Conservation (phyloP, 495 filamentous ascomycete genomes). For the Parathielavia appendiculata region DNA sequence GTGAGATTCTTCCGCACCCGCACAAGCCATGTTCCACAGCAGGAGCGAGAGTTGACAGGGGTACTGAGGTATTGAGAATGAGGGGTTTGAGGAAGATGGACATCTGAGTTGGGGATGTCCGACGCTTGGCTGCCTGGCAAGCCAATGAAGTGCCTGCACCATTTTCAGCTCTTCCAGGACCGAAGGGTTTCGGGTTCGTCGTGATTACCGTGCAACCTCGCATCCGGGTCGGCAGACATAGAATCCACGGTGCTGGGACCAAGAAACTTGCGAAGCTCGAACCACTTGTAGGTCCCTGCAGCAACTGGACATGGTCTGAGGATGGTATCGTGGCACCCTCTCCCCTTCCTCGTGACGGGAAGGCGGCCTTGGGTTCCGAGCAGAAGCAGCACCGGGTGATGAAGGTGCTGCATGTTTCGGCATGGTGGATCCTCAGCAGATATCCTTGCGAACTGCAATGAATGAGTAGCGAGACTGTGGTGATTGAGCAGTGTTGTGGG, state of each 20-base stretch:
- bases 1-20: conserved; percentile 12
- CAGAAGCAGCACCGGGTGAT: not conserved
- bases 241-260: conserved; percentile 1
- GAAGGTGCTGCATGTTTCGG: not conserved
- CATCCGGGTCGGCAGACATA: too few relatives aligned
- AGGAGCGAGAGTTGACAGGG: conserved; percentile 12
- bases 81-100: conserved; percentile 13
- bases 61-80: not conserved
- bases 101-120: conserved; percentile 36
- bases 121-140: conserved; percentile 14
- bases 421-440: not conserved
- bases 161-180: not conserved
- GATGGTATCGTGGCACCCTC: not conserved
- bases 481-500: not conserved
- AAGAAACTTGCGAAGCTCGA: not conserved
- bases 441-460: not conserved
- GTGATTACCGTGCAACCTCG: not conserved
- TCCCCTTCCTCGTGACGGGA: not conserved
- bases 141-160: conserved; percentile 14
- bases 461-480: not conserved
- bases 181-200: not conserved
- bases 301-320: not conserved
- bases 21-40: conserved; percentile 15
- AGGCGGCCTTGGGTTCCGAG: not conserved
- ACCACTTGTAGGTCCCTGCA: not conserved